A percentile compares a stretch with the other conserved stretches of the same genome.
phyloP scores from a whole-genome alignment of 2,329 filamentous ascomycete species.

The Rhynchosporium agropyri region DNA sequence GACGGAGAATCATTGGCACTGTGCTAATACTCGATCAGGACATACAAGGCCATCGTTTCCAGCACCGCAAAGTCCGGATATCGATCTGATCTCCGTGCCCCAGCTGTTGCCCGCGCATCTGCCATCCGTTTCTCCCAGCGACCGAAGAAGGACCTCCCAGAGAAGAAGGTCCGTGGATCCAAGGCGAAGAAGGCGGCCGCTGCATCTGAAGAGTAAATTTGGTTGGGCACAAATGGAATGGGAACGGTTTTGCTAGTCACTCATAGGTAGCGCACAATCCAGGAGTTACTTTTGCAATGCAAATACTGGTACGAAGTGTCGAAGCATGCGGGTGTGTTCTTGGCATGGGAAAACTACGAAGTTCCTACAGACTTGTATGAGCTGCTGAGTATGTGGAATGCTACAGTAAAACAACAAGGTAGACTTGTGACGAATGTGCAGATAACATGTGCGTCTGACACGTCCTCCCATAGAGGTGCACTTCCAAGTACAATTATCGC shows the following conservation, averaged over 20 bases:
- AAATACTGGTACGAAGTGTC: slow-evolving; percentile 22
- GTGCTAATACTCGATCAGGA: slow-evolving; percentile 53
- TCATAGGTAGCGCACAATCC: slow-evolving; percentile 34
- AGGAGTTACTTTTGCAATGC: slow-evolving; percentile 33
- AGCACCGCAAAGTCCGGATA: slow-evolving; percentile 82
- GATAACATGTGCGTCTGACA: slow-evolving; percentile 21
- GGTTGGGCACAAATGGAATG: slow-evolving; percentile 24
- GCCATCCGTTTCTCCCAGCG: slow-evolving; percentile 81
- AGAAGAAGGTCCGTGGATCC: slow-evolving; percentile 75
- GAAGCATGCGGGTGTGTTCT: slow-evolving; percentile 25
- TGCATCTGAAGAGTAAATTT: slow-evolving; percentile 48
- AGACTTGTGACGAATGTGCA: slow-evolving; percentile 21
- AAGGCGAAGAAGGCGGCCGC: slow-evolving; percentile 75
- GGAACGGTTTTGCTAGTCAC: slow-evolving; percentile 34
- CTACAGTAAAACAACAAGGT: slow-evolving; percentile 8
- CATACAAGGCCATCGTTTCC: slow-evolving; percentile 87
- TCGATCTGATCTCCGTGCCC: slow-evolving; percentile 75
- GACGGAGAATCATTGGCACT: background rate
- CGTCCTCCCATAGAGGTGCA: background rate
- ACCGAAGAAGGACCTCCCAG: slow-evolving; percentile 73
- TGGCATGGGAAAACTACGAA: slow-evolving; percentile 20
- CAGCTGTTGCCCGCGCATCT: slow-evolving; percentile 83
- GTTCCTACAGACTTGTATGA: background rate
- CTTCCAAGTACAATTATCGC: background rate
- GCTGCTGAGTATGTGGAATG: slow-evolving; percentile 16